Base-by-base conservation (phyloP, 1,139 yeast species). In the Geotrichum cucujoidarum region DNA sequence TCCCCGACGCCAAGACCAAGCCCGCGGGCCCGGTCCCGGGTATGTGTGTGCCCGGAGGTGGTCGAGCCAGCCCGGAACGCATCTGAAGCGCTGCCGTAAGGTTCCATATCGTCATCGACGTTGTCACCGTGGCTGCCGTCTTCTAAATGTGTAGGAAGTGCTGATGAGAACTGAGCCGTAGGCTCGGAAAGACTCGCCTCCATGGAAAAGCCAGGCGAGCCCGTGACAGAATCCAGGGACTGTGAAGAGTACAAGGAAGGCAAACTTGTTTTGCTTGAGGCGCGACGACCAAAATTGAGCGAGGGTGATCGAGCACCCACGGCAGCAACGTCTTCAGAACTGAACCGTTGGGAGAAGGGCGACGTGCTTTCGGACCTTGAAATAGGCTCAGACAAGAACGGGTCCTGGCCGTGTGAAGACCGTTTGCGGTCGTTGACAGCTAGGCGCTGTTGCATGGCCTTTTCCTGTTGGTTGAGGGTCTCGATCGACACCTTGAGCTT, bases 1-100 rank as follows among this genome's bases (percentile, higher is more conserved):
- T 40, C 40, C 53, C 60, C 47, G 55, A 61, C 27, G 27, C 22
- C 55, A 58, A 27, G 27, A 24, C 27, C 27, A 24, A 24, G 6
- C n/a, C n/a, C n/a, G n/a, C n/a, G n/a, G n/a, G n/a, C n/a, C n/a
- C n/a, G n/a, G n/a, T n/a, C n/a, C n/a, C n/a, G n/a, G n/a, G n/a
- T n/a, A n/a, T n/a, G n/a, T n/a, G n/a, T n/a, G n/a, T n/a, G n/a
- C 2, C 25, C 30, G 11, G 43, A 40, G 4, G 22, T 13, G 17
- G 18, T 33, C 7, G 40, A 37, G 13, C 34, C 35, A 14, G 29
- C 16, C 7, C 37, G 36, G 25, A 20, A 43, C 3, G 41, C 13
- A 17, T 43, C 46, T 7, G 30, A 32, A n/a, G 30, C 30, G 5
- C 32, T 24, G n/a, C 40, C 21, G 22, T 43, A 43, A 5, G 46